These are phyloP conservation scores for Kernera saxatilis DNA, from an alignment of 345 rosid species.

Conservation along the genomic window DNA sequence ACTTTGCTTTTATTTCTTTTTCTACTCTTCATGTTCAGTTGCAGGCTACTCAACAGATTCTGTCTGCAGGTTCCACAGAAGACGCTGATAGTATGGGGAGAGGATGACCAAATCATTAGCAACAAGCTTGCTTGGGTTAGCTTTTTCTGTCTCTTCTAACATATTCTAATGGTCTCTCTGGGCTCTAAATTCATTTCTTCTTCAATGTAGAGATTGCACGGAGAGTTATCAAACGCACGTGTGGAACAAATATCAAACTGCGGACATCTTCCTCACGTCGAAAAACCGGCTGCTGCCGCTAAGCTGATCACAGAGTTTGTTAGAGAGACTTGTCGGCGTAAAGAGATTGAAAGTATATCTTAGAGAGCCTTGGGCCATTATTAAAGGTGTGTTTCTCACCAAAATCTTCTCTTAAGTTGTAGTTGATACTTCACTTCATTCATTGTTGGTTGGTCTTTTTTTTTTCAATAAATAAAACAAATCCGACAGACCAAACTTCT, in stretches of 20 bases:
- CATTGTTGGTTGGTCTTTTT: constrained; percentile 9
- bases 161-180: background rate
- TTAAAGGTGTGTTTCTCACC: constrained; percentile 1
- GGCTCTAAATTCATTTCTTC: background rate
- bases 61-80: constrained; percentile 57
- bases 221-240: constrained; percentile 58
- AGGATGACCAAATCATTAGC: constrained; percentile 77
- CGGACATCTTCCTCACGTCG: constrained; percentile 91
- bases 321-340: constrained; percentile 31
- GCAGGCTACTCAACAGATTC: constrained; percentile 2
- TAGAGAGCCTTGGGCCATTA: background rate
- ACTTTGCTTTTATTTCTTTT: background rate
- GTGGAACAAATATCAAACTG: constrained; percentile 68
- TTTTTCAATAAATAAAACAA: background rate
- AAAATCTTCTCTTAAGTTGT: background rate
- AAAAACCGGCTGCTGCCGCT: constrained; percentile 52
- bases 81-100: constrained; percentile 87
- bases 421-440: constrained; percentile 23
- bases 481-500: background rate
- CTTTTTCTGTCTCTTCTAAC: background rate
- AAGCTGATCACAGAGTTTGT: constrained; percentile 59
- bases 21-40: background rate
- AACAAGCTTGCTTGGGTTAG: constrained; percentile 73
- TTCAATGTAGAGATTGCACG: constrained; percentile 58
- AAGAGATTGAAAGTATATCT: constrained; percentile 31